Evolutionary conservation across 1,284 basidiomycete species (phyloP), one percentile per base, ranked within the genome.

Genomic region (Rhodotorula mucilaginosa): DNA sequence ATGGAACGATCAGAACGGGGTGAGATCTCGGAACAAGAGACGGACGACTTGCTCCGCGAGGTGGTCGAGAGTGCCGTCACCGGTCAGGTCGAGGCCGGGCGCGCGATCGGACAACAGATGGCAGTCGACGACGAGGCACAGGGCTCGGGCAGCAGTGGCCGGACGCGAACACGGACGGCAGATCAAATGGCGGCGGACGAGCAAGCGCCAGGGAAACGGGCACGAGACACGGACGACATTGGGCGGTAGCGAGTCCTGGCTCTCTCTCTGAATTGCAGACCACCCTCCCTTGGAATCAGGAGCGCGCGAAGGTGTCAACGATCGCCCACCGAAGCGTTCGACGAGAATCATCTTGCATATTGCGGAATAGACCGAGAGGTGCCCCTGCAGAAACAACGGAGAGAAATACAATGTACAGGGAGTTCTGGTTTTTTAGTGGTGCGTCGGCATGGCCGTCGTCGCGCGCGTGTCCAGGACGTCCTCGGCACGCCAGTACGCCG

Each of bases 371-470:
- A 8, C 16, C 16, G 34, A 44, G 12, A 58, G 34, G 15, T 26
- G 23, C 23, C 48, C 58, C 59, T 61, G 26, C 58, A 58, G 58
- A 21, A 12, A 12, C 5, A 44, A 46, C 15, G 23, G 39, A 46
- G 12, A n/a, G 8, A 31, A n/a, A 29, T 31, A 23, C 10, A 39
- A 19, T 23, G 18, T 31, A 16, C 18, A 12, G n/a, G 34, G 39
- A 31, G 31, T 8, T 18, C n/a, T 1, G 13, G 23, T 10, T 34
- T 31, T 47, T 61, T 18, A 74, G 61, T 70, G 49, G 49, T 64
- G 67, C 16, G 90, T 92, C 46, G 91, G 91, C 91, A 93, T 93
- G 72, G 89, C 85, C 34, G 91, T 90, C 18, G 90, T 86, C 26
- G 91, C 91, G 73, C 88, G 87, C 78, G 84, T 89, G 64, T 87